Percentiles rank a stretch among this genome's conserved stretches.
Conservation (phyloP, 2,329 filamentous ascomycete species). For the Myriosclerotinia duriaeana region DNA sequence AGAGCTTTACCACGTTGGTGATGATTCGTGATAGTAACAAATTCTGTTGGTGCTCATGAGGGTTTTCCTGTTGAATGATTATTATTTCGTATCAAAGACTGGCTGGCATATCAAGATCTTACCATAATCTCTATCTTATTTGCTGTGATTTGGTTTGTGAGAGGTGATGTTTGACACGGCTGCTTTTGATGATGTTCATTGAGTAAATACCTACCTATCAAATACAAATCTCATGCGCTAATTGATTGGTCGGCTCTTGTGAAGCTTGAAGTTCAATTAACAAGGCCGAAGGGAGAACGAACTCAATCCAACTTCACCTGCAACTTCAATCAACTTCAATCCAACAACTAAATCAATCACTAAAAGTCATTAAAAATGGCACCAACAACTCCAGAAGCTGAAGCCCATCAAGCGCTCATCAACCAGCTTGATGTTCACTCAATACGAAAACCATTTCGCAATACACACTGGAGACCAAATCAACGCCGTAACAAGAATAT, state of each 20-base stretch:
- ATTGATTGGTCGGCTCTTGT: conserved; percentile 16
- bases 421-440: conserved; percentile 89
- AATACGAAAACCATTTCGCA: conserved; percentile 86
- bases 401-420: conserved; percentile 79
- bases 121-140: conserved; percentile 26
- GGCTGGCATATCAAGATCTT: background rate
- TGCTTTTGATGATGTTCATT: background rate
- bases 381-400: conserved; percentile 43
- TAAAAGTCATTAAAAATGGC: conserved; percentile 32
- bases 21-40: conserved; percentile 92
- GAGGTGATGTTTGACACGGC: background rate
- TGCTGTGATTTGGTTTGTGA: background rate
- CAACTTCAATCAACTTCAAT: too few relatives aligned
- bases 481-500: conserved; percentile 98
- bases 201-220: too few relatives aligned
- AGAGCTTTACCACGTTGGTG: conserved; percentile 81
- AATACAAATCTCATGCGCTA: background rate
- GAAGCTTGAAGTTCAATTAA: conserved; percentile 15
- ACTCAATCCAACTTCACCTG: background rate
- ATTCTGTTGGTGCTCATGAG: conserved; percentile 96
- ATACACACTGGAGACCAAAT: conserved; percentile 84
- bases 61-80: conserved; percentile 67
- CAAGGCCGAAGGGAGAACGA: conserved; percentile 4
- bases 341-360: conserved; percentile 13
- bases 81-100: conserved; percentile 2